Conservation (phyloP, 768 basidiomycete genomes). For the Amanita thiersii region DNA sequence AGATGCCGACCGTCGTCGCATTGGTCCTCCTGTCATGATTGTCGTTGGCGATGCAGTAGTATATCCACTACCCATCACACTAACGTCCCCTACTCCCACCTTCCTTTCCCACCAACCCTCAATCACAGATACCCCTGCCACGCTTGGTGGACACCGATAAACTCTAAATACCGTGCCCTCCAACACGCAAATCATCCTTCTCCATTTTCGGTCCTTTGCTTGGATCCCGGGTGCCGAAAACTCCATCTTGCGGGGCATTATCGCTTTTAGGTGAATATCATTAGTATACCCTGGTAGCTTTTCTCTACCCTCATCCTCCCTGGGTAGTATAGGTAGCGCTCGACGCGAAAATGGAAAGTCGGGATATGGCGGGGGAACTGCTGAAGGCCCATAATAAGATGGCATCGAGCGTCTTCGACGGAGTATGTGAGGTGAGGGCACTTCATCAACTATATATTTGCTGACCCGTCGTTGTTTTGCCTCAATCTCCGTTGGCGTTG, state of each 20-base stretch:
- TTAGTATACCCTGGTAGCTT: slow-evolving; percentile 77
- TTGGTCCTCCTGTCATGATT: slow-evolving; percentile 4
- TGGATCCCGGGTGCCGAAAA: slow-evolving; percentile 80
- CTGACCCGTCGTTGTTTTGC: slow-evolving; percentile 20
- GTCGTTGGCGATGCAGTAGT: slow-evolving; percentile 6
- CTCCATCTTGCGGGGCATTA: slow-evolving; percentile 91
- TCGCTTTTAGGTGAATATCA: slow-evolving; percentile 67
- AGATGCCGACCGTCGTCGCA: slow-evolving; percentile 11
- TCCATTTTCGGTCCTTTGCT: slow-evolving; percentile 89
- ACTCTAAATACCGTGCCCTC: slow-evolving; percentile 88
- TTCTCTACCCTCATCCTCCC: slow-evolving; percentile 84
- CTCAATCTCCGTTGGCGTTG: slow-evolving; percentile 8
- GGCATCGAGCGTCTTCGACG: slow-evolving; percentile 67
- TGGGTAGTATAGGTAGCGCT: slow-evolving; percentile 33
- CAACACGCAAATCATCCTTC: slow-evolving; percentile 77
- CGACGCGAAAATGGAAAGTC: slow-evolving; percentile 16
- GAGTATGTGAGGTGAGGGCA: slow-evolving; percentile 27
- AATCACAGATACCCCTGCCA: slow-evolving; percentile 42
- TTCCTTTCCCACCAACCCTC: slow-evolving; percentile 75
- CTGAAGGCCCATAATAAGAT: slow-evolving; percentile 44
- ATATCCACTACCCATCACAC: slow-evolving; percentile 1
- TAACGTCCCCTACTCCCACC: slow-evolving; percentile 64
- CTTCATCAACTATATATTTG: slow-evolving; percentile 23
- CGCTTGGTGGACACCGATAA: slow-evolving; percentile 42
- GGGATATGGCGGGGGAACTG: slow-evolving; percentile 66